Conservation (phyloP, 192 early-diverging fungal genomes). For the Pecoramyces ruminantium region DNA sequence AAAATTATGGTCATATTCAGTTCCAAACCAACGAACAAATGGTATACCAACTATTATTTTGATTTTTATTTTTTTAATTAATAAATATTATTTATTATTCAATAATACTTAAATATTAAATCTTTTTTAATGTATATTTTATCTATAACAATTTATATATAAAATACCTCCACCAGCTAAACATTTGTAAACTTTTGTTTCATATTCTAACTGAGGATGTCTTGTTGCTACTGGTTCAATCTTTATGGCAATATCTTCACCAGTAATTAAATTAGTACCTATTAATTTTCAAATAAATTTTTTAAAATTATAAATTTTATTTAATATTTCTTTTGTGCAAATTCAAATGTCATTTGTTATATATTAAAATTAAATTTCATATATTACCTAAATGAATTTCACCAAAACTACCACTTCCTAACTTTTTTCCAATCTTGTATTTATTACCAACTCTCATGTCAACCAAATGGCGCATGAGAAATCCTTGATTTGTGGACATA, state of each 20-base stretch:
- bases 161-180: conserved; percentile 75
- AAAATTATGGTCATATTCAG: conserved; percentile 64
- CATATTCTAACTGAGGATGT: conserved; percentile 95
- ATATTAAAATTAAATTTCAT: too few relatives aligned
- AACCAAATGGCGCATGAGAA: conserved; percentile 5
- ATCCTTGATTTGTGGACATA: background rate
- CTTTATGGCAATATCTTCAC: conserved; percentile 96
- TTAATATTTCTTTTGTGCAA: too few relatives aligned
- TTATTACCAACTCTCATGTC: conserved; percentile 72
- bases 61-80: too few relatives aligned
- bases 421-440: conserved; percentile 85
- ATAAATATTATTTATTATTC: too few relatives aligned
- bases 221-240: conserved; percentile 84
- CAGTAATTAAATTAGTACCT: conserved; percentile 73
- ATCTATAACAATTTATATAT: too few relatives aligned
- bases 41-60: conserved; percentile 51
- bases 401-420: conserved; percentile 94
- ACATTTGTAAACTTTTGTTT: conserved; percentile 86
- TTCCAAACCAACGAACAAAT: conserved; percentile 67
- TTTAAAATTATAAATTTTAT: too few relatives aligned
- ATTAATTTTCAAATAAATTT: background rate
- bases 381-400: conserved; percentile 93
- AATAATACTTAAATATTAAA: too few relatives aligned
- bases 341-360: too few relatives aligned
- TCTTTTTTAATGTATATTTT: too few relatives aligned